A percentile compares a stretch with the other conserved stretches of the same genome.
These are phyloP conservation scores for Naganishia cerealis DNA, from an alignment of 1,284 basidiomycete species.

Conservation along the genomic window DNA sequence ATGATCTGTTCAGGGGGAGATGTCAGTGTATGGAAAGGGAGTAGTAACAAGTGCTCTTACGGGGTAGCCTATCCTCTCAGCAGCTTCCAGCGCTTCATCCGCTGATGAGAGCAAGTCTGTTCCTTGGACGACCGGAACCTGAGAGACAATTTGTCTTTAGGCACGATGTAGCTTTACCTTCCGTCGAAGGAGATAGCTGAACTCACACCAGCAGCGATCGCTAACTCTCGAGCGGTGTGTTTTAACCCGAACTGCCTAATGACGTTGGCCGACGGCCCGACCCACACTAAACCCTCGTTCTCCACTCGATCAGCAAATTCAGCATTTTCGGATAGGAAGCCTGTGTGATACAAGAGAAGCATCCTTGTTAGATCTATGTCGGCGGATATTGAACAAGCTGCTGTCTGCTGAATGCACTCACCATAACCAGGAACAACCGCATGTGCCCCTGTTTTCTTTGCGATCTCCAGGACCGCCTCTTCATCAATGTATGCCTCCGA, in stretches of 20 bases:
- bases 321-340: constrained; percentile 68
- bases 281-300: constrained; percentile 61
- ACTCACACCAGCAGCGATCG: constrained; percentile 57
- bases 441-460: constrained; percentile 38
- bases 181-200: background rate
- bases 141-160: background rate
- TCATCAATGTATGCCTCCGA: constrained; percentile 40
- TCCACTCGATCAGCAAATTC: constrained; percentile 61
- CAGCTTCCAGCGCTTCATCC: constrained; percentile 57
- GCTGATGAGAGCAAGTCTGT: constrained; percentile 57
- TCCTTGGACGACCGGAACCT: constrained; percentile 61
- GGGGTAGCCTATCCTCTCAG: constrained; percentile 60
- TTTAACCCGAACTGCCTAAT: constrained; percentile 66
- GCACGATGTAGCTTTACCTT: background rate
- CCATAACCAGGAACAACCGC: constrained; percentile 42
- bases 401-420: constrained; percentile 23
- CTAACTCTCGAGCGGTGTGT: constrained; percentile 62
- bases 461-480: constrained; percentile 39
- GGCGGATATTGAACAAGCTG: background rate
- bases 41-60: constrained; percentile 34
- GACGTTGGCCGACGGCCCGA: constrained; percentile 62
- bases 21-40: constrained; percentile 22
- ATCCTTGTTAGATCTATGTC: background rate
- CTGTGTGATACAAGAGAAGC: constrained; percentile 38
- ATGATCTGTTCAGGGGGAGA: constrained; percentile 51